phyloP scores from a whole-genome alignment of 805 yeast genomes.

The Saccharomycopsis guyanensis region DNA sequence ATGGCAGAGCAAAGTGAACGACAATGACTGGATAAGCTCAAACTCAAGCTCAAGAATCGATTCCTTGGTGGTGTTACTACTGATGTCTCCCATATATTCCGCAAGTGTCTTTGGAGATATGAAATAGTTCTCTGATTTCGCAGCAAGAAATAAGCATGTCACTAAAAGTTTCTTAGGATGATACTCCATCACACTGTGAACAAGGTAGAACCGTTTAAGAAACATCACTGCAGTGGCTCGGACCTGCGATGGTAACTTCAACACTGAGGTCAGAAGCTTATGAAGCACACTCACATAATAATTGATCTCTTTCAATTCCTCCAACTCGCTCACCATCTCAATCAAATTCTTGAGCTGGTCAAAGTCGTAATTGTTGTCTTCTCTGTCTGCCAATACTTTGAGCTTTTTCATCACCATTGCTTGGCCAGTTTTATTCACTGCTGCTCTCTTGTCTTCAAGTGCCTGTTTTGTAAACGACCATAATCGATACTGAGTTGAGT shows the following conservation, averaged over 20 bases:
- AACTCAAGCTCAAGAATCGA: constrained; percentile 77
- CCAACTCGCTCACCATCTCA: constrained; percentile 51
- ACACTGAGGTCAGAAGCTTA: constrained; percentile 54
- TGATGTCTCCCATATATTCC: constrained; percentile 30
- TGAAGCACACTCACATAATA: constrained; percentile 68
- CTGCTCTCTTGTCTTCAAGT: constrained; percentile 40
- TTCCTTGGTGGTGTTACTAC: constrained; percentile 58
- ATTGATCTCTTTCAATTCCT: constrained; percentile 59
- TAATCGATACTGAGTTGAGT: constrained; percentile 71
- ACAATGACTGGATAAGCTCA: constrained; percentile 58
- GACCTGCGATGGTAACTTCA: constrained; percentile 83
- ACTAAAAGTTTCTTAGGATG: constrained; percentile 80
- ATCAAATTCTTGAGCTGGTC: constrained; percentile 27
- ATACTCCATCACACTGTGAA: constrained; percentile 75
- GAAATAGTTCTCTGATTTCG: constrained; percentile 87
- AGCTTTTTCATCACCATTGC: constrained; percentile 28
- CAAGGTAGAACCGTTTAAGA: constrained; percentile 71
- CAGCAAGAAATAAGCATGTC: constrained; percentile 82
- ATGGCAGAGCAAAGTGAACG: constrained; percentile 77
- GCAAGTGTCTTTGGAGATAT: constrained; percentile 78
- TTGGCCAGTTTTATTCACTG: constrained; percentile 51
- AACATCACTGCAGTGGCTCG: constrained; percentile 76
- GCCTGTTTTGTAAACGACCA: constrained; percentile 77
- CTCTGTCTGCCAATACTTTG: constrained; percentile 27
- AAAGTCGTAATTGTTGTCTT: constrained; percentile 24